Base-by-base conservation (phyloP, 78 protist species). In the Capsaspora owczarzaki region DNA sequence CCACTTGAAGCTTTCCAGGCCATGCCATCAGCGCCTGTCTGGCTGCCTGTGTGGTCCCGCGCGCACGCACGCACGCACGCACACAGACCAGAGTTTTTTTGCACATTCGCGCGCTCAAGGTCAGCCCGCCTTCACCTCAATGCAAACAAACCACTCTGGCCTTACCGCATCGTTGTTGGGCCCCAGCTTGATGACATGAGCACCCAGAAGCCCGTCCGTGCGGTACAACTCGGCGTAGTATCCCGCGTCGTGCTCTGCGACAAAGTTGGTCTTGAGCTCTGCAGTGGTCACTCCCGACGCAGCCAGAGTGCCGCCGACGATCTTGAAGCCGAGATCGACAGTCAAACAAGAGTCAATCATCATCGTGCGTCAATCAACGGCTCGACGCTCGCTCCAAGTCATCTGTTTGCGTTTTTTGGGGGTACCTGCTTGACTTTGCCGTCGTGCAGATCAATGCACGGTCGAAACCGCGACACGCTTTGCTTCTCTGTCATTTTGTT, bases 141-240 rank as follows among this genome's bases (percentile, higher is more conserved):
- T n/a, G n/a, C n/a, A n/a, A n/a, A n/a, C n/a, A n/a, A n/a, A n/a
- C n/a, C n/a, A n/a, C n/a, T n/a, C n/a, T n/a, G n/a, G n/a, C n/a
- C n/a, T n/a, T n/a, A n/a, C n/a, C 2, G 43, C 88, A 0, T 85
- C 88, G 69, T 85, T 85, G 29, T 47, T 47, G 27, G 77, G 77
- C 35, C 88, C 88, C 33, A 85, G 74, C 79, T 37, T 85, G 49
- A 85, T 85, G 31, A 85, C 79, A n/a, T 85, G 88, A 5, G 51
- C 88, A 42, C 88, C 88, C 27, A 22, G 27, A 0, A 85, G 84
- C 22, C 53, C 76, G 40, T 85, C 77, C 37, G 3, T 8, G 66
- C 29, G 16, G 61, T 31, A 47, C 29, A 75, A 23, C 47, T 19
- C 33, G 6, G 78, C 78, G 27, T 20, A 70, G 42, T 75, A 63